phyloP scores from a whole-genome alignment of 140 eudicot species.

The Cichorium intybus region DNA sequence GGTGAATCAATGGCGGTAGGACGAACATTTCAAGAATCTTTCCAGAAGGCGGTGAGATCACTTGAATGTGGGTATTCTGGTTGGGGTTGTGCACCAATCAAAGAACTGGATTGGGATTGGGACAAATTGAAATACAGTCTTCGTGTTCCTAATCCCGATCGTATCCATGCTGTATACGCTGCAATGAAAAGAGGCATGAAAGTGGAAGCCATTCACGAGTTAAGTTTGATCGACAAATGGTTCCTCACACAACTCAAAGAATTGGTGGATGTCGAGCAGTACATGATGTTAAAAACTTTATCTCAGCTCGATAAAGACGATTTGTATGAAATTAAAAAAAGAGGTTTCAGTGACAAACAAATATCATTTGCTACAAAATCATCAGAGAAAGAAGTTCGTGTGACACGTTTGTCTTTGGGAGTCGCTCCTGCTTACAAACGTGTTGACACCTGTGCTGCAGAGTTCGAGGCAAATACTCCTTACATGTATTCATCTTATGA shows the following conservation, averaged over 20 bases:
- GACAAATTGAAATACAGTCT: constrained; percentile 79
- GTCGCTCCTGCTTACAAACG: constrained; percentile 83
- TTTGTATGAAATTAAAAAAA: constrained; percentile 71
- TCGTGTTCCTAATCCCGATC: constrained; percentile 90
- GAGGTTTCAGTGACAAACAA: constrained; percentile 94
- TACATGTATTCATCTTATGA: constrained; percentile 97
- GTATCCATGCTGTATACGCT: constrained; percentile 87
- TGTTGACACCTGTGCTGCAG: constrained; percentile 99
- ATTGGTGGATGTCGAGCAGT: constrained; percentile 81
- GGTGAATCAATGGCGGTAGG: constrained; percentile 99
- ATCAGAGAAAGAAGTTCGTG: constrained; percentile 64
- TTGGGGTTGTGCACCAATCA: constrained; percentile 89
- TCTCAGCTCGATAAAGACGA: constrained; percentile 65
- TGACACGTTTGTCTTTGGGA: constrained; percentile 62
- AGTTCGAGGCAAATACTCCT: constrained; percentile 93
- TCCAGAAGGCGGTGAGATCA: constrained; percentile 92
- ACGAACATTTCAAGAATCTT: constrained; percentile 96
- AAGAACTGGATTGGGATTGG: constrained; percentile 90
- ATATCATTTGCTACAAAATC: constrained; percentile 80
- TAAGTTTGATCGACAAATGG: constrained; percentile 84
- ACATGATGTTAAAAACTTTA: constrained; percentile 50
- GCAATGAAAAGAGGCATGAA: constrained; percentile 93
- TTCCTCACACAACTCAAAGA: constrained; percentile 92
- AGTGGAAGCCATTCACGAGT: constrained; percentile 72
- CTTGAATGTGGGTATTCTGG: constrained; percentile 83